Base-by-base conservation (phyloP, 148 eudicot genomes). In the Silene conica region DNA sequence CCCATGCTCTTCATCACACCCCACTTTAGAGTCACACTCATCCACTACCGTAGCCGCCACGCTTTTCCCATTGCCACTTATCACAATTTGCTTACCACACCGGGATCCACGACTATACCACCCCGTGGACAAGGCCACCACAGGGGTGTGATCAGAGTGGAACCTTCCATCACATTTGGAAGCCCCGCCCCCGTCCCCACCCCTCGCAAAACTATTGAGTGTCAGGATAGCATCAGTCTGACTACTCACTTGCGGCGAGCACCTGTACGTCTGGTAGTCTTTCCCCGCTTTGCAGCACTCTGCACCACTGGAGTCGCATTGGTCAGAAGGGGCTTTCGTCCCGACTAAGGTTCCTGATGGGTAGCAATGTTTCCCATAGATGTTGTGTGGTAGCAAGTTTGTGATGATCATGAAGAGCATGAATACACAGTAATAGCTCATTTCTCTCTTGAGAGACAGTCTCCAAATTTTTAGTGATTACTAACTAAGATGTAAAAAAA, bases 81-180 rank as follows among this genome's bases (percentile, higher is more conserved):
- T 78, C 14, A 77, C 62, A 7, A 86, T 82, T 52, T 73, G 22
- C 16, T 80, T 76, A 10, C 69, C 64, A 43, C 89, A 86, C 15
- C 87, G 79, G 0, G 69, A 73, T 2, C 77, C 70, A 0, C 34
- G 6, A 8, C 71, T 65, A 75, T 16, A 85, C 88, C 88, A 85
- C 21, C 91, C 84, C 0, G 91, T 83, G 13, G 91, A 88, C 46
- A 85, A 76, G 11, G 91, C 84, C 61, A 84, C 88, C 60, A 88
- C 78, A 0, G 76, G 82, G 21, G 26, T 74, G 56, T 77, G 26
- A 45, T 82, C 71, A 0, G 82, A 70, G 71, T 85, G 84, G 83
- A 50, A 85, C n/a, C 61, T 8, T 0, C 23, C 46, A 15, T 86
- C 89, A 28, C 89, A 86, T 20, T 67, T 73, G 0, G 86, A 82